Evolutionary conservation across 441 rosid species (phyloP), one percentile per base, ranked within the genome.

Genomic region (Pelargonium hybrid): DNA sequence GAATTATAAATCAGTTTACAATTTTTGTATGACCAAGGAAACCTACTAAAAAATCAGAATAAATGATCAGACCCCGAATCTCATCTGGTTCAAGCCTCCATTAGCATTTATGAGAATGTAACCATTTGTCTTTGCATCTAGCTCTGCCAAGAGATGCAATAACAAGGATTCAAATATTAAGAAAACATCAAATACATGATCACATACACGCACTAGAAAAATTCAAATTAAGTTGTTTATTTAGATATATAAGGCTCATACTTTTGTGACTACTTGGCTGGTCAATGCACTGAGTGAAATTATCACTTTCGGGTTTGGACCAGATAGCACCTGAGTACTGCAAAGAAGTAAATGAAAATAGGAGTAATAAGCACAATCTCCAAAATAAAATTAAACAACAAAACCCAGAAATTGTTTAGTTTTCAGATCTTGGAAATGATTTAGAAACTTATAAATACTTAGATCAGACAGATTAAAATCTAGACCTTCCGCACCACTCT

Each of bases 21-120:
- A 47, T 20, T 26, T n/a, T 7, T 52, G 18, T 7, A 15, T n/a
- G 59, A n/a, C 59, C 20, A 4, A 18, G 2, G 59, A 52, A 52
- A 52, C 20, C 59, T 52, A 50, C 57, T 50, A 50, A 14, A 15
- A 50, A 13, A 50, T 52, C 59, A 52, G 59, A 52, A 4, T 6
- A 17, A 52, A 52, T 17, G 5, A 6, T 5, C 93, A 74, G 88
- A 93, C 98, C 98, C 98, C 97, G 85, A 93, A 93, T 91, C 98
- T 86, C 98, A 93, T 93, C 88, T 93, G 97, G 80, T 93, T 93
- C 74, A 93, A 82, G 86, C 98, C 98, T 63, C 97, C 98, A 75
- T 93, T 93, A 56, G 98, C 97, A 84, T 91, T 93, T 73, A 90
- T 82, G 63, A 91, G 90, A 71, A 93, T 81, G 83, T 86, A 93